These are phyloP conservation scores for Eucalyptus leucophloia DNA, from an alignment of 345 rosid species.

Conservation along the genomic window DNA sequence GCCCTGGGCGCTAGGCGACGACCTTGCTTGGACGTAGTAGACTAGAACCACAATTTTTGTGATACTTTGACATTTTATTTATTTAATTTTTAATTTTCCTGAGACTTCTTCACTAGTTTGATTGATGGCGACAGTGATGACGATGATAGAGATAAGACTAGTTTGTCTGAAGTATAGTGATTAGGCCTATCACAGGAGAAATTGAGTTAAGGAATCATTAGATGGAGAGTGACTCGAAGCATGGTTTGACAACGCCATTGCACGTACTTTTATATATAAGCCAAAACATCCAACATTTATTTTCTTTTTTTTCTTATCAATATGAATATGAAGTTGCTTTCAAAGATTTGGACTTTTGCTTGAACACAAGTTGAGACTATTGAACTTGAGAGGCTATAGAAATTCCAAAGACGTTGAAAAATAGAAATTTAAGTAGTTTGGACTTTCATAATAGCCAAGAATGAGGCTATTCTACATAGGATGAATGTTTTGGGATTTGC, in stretches of 20 bases:
- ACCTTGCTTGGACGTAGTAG: neutral
- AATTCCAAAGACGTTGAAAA: neutral
- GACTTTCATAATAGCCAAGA: too few species aligned
- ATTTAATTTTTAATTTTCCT: neutral
- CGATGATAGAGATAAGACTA: neutral
- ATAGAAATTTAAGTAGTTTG: neutral
- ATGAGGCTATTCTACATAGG: neutral
- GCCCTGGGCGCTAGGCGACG: neutral
- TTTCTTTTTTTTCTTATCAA: neutral
- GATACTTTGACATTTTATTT: neutral
- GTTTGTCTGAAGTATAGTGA: neutral
- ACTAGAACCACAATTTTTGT: neutral
- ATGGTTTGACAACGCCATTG: fast-evolving
- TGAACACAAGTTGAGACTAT: neutral
- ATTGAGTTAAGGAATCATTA: neutral
- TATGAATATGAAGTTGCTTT: neutral
- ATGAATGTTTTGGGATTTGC: neutral
- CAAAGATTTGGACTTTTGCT: neutral
- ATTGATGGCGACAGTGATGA: fast-evolving
- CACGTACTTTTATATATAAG: neutral
- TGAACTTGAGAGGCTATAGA: neutral
- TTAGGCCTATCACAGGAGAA: neutral
- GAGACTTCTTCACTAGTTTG: neutral
- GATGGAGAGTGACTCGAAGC: neutral
- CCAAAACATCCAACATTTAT: neutral